These are phyloP conservation scores for Nyctanthes arbortristis DNA, from an alignment of 257 asterid species.

Conservation along the genomic window DNA sequence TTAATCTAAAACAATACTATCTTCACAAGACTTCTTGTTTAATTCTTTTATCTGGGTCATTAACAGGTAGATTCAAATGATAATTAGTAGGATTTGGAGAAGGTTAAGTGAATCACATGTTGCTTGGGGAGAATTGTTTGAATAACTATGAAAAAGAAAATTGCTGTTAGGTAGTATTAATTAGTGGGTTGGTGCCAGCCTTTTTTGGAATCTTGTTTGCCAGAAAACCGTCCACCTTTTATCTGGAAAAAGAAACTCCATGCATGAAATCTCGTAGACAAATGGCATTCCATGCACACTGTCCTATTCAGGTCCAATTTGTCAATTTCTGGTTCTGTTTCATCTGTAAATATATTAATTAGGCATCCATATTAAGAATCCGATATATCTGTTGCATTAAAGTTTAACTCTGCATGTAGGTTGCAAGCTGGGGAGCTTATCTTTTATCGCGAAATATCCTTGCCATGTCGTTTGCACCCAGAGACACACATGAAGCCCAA, in stretches of 20 bases:
- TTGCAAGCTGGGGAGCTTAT: slow-evolving; percentile 95
- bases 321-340: not conserved
- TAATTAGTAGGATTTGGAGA: not conserved
- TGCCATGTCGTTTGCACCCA: slow-evolving; percentile 87
- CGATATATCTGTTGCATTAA: not conserved
- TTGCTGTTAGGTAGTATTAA: not conserved
- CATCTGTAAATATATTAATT: not conserved
- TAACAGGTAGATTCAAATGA: slow-evolving; percentile 16
- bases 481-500: slow-evolving; percentile 88
- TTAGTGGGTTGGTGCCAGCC: not conserved
- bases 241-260: slow-evolving; percentile 8
- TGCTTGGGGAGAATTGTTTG: slow-evolving; percentile 1
- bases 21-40: not conserved
- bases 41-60: slow-evolving; percentile 3
- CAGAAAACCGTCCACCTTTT: not conserved
- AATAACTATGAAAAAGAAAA: slow-evolving; percentile 20
- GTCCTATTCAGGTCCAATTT: not conserved
- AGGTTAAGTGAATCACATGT: slow-evolving; percentile 3
- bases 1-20: slow-evolving; percentile 10
- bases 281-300: slow-evolving; percentile 27
- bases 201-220: slow-evolving; percentile 3
- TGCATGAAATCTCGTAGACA: slow-evolving; percentile 20
- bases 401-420: slow-evolving; percentile 32
- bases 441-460: slow-evolving; percentile 69
- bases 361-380: not conserved